These are phyloP conservation scores for Didymella pinodella DNA, from an alignment of 2,329 filamentous ascomycete genomes.

Conservation along the genomic window DNA sequence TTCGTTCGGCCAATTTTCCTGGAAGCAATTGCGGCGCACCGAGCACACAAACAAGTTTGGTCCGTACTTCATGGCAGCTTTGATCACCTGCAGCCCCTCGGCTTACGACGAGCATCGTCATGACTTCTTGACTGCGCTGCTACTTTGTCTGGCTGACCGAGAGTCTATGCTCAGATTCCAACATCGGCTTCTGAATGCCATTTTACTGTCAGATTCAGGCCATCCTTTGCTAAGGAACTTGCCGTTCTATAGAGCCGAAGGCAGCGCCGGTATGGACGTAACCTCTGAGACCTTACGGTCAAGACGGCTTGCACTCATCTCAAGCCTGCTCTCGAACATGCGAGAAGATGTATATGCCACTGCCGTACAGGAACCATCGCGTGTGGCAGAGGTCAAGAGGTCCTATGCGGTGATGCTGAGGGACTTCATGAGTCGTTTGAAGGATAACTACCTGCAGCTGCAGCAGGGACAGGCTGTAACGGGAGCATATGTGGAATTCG, in stretches of 20 bases:
- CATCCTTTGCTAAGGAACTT: slow-evolving; percentile 64
- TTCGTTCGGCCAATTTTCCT: slow-evolving; percentile 61
- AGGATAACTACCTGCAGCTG: slow-evolving; percentile 66
- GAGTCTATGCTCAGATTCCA: slow-evolving; percentile 69
- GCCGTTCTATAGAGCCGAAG: slow-evolving; percentile 60
- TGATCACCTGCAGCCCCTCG: slow-evolving; percentile 51
- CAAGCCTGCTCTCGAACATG: slow-evolving; percentile 67
- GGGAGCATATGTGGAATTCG: slow-evolving; percentile 67
- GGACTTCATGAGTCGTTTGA: slow-evolving; percentile 68
- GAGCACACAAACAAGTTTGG: slow-evolving; percentile 56
- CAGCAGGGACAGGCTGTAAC: slow-evolving; percentile 50
- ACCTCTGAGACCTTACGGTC: slow-evolving; percentile 61
- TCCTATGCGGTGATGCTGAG: slow-evolving; percentile 62
- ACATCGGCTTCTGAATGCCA: slow-evolving; percentile 61
- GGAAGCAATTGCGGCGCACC: slow-evolving; percentile 57
- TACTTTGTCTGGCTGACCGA: slow-evolving; percentile 65
- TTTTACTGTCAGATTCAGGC: slow-evolving; percentile 58
- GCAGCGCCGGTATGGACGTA: slow-evolving; percentile 56
- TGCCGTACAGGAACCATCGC: slow-evolving; percentile 38
- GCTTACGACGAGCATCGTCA: slow-evolving; percentile 56
- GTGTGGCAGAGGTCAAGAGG: slow-evolving; percentile 50
- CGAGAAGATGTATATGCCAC: slow-evolving; percentile 56
- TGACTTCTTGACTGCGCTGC: slow-evolving; percentile 62
- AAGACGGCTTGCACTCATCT: slow-evolving; percentile 64
- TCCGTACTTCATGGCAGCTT: slow-evolving; percentile 54